These are phyloP conservation scores for Solanum etuberosum DNA, from an alignment of 257 asterid species.

Conservation along the genomic window DNA sequence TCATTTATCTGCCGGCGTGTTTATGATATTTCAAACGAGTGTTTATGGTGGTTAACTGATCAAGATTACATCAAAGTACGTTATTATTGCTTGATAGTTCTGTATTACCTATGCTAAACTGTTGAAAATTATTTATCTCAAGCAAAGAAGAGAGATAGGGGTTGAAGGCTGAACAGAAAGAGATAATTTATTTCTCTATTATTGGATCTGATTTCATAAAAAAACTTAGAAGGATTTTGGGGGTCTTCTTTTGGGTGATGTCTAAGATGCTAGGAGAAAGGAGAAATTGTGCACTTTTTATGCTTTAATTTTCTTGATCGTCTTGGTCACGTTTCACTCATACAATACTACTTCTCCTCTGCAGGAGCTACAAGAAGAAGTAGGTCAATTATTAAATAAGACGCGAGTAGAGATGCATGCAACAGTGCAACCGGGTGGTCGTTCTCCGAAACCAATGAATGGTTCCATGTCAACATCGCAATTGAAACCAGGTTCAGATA, in stretches of 20 bases:
- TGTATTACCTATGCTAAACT: not conserved
- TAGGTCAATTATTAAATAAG: conserved; percentile 51
- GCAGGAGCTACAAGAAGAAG: conserved; percentile 79
- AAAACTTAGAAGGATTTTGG: not conserved
- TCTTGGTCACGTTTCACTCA: not conserved
- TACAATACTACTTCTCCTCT: not conserved
- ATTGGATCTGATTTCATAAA: not conserved
- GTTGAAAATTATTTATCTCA: not conserved
- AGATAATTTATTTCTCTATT: not conserved
- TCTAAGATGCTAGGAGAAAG: not conserved
- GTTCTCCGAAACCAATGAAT: conserved; percentile 66
- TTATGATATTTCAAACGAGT: conserved; percentile 38
- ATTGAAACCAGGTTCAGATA: conserved; percentile 48
- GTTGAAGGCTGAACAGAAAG: not conserved
- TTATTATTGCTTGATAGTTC: conserved; percentile 3
- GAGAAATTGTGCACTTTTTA: not conserved
- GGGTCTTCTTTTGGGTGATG: not conserved
- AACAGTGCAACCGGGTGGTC: conserved; percentile 55
- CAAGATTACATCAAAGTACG: conserved; percentile 73
- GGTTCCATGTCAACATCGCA: conserved; percentile 54
- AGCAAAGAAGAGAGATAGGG: not conserved
- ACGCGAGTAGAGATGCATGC: conserved; percentile 65
- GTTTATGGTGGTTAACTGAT: conserved; percentile 83
- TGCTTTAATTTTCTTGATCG: not conserved
- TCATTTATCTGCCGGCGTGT: conserved; percentile 80